A percentile compares a stretch with the other conserved stretches of the same genome.
These are phyloP conservation scores for Ophiocordyceps camponoti-leonardi DNA, from an alignment of 2,329 filamentous ascomycete species.

Conservation along the genomic window DNA sequence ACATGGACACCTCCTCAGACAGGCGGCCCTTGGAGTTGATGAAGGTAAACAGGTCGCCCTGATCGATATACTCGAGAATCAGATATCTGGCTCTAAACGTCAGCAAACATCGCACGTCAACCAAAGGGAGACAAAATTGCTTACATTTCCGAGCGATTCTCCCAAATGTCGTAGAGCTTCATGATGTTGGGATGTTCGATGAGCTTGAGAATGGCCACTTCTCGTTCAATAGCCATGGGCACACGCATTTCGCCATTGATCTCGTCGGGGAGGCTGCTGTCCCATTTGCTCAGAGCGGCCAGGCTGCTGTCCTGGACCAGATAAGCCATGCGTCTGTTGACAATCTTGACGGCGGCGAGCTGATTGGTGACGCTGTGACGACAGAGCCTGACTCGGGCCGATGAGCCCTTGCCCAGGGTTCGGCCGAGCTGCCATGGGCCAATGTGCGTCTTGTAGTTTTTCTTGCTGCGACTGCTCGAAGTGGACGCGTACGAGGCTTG, in stretches of 20 bases:
- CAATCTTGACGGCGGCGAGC: constrained; percentile 85
- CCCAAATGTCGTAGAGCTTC: constrained; percentile 91
- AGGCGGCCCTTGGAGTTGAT: constrained; percentile 61
- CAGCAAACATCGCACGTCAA: neutral
- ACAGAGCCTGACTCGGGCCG: constrained; percentile 72
- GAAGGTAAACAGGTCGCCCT: constrained; percentile 69
- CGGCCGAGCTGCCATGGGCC: constrained; percentile 88
- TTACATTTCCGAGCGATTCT: constrained; percentile 87
- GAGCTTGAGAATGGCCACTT: constrained; percentile 93
- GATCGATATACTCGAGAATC: constrained; percentile 79
- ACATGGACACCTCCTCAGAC: constrained; percentile 62
- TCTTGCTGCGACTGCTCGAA: constrained; percentile 20
- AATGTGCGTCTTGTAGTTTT: constrained; percentile 52
- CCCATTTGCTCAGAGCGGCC: constrained; percentile 62
- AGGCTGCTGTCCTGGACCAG: constrained; percentile 75
- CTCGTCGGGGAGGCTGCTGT: constrained; percentile 36
- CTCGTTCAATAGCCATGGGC: constrained; percentile 78
- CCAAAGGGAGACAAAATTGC: constrained; percentile 13
- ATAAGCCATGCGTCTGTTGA: constrained; percentile 66
- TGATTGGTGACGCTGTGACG: constrained; percentile 65
- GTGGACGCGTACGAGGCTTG: constrained; percentile 24
- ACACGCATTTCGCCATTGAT: constrained; percentile 50
- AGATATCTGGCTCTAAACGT: constrained; percentile 53
- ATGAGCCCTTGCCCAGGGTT: constrained; percentile 78
- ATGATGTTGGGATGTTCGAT: constrained; percentile 93